Evolutionary conservation across 352 stramenopile genomes (phyloP), one percentile per base, ranked within the genome.

Genomic region (Phytophthora ohioensis): DNA sequence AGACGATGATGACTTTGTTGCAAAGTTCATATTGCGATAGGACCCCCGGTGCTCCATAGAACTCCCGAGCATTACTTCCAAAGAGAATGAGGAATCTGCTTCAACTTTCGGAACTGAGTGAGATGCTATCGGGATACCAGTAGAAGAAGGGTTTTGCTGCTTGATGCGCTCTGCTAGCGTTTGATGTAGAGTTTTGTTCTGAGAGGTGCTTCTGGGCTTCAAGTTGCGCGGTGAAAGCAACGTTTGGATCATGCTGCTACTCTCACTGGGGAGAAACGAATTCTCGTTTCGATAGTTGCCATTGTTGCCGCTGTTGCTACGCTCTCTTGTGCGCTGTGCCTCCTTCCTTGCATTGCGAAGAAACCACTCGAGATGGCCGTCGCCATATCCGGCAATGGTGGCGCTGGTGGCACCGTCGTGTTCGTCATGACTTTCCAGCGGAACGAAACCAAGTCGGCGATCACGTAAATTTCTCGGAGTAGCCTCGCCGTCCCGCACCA

Each of bases 181-280:
- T n/a, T 34, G 10, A 3, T 55, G 58, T 30, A 57, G n/a, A 4
- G 47, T 10, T 17, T 64, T 53, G 68, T 52, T 69, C 5, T 32
- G 54, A 3, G 62, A 69, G 17, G 30, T 55, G 45, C 52, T 57
- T 3, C 47, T 59, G 8, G 62, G 32, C 7, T 81, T 76, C 5
- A 70, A 38, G 12, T 75, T 79, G 17, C 75, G 70, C 7, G 80
- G 80, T 11, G 77, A 85, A 9, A 84, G 48, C 15, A 88, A 55
- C 3, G 78, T 81, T 11, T 84, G 72, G 7, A 80, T 35, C 34
- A 84, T 63, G 38, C 68, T 84, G 31, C 52, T 72, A 31, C 71
- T 82, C 43, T 75, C 73, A 42, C 56, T 64, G n/a, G 49, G 36
- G 4, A 69, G 57, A 39, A 78, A 67, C 5, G 41, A 34, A 12